A percentile compares a stretch with the other conserved stretches of the same genome.
Evolutionary conservation across 208 protist genomes (phyloP).

Genomic region (Jaenimonas drosophilae): DNA sequence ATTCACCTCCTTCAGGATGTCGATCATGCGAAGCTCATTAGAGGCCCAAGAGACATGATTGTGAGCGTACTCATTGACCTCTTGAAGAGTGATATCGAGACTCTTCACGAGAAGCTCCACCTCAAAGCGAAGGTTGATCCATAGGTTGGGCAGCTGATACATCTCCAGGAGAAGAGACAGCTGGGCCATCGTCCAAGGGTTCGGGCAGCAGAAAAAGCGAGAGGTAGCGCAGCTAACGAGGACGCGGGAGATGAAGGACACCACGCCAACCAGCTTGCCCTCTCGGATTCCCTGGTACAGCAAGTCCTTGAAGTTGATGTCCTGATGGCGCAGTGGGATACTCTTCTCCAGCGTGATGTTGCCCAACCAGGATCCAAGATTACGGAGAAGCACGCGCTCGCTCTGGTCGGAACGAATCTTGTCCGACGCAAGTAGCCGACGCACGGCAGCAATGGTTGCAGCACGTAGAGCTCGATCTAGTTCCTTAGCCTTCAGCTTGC

Average conservation of each 20-base stretch:
- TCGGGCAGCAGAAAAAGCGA: constrained; percentile 95
- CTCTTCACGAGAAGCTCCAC: constrained; percentile 85
- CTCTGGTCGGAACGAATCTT: constrained; percentile 86
- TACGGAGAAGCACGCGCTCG: constrained; percentile 96
- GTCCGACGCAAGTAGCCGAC: constrained; percentile 87
- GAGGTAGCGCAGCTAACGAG: constrained; percentile 79
- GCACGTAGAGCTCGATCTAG: constrained; percentile 77
- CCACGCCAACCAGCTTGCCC: constrained; percentile 91
- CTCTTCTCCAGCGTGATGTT: constrained; percentile 96
- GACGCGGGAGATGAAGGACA: constrained; percentile 96
- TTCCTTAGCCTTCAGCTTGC: constrained; percentile 63
- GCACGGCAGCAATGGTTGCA: constrained; percentile 80
- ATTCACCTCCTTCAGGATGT: constrained; percentile 61
- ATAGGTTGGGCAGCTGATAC: constrained; percentile 92
- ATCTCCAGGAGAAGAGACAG: constrained; percentile 92
- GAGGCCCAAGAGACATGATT: constrained; percentile 21
- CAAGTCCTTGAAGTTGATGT: constrained; percentile 94
- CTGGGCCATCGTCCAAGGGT: constrained; percentile 98
- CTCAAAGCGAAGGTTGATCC: constrained; percentile 98
- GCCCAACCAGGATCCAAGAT: constrained; percentile 97
- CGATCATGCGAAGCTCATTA: constrained; percentile 26
- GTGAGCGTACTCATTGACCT: constrained; percentile 26
- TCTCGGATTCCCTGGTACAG: constrained; percentile 92
- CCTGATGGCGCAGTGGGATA: constrained; percentile 93
- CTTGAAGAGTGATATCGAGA: constrained; percentile 38